Base-by-base conservation (phyloP, 768 basidiomycete genomes). In the Leccinum uliginosum region DNA sequence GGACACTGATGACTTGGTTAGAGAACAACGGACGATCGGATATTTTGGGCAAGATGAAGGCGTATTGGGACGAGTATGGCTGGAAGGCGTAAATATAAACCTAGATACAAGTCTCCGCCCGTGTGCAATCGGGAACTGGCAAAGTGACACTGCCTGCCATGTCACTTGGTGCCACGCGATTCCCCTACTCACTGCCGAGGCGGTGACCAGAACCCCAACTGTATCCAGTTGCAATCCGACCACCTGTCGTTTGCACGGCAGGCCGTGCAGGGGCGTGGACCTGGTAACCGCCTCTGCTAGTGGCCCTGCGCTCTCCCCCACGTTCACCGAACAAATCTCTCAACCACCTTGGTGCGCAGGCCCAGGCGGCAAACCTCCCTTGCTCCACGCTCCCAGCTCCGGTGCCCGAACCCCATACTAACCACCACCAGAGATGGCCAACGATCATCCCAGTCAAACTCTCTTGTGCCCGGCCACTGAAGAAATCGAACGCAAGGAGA, bases 341-440 rank as follows among this genome's bases (percentile, higher is more conserved):
- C 65, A 88, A 59, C 87, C 83, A 91, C 30, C 59, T 65, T 9
- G 86, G 87, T 23, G 86, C 88, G 46, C 60, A 70, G n/a, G 73
- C 82, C 55, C 67, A 77, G 21, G 55, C 40, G 17, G 71, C 71
- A 56, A 83, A 69, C 9, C 69, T 62, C 1, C 83, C 77, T 30
- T 59, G 65, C 19, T 71, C 69, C 38, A 61, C 50, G 34, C 71
- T 78, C 26, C 79, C 64, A 63, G 67, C 78, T n/a, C 76, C 66
- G 17, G 70, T 73, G 30, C 74, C 73, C 9, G 69, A 56, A 24
- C 82, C 80, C 78, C 84, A 85, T 8, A 90, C 77, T 24, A 74
- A 66, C 85, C 84, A 89, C 84, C 86, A 91, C 88, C 90, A 93
- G 9, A 82, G 67, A 67, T 94, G 91, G 0, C 92, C 92, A 3